Evolutionary conservation across 306 rosid genomes (phyloP).

Genomic region (Castanea crenata): DNA sequence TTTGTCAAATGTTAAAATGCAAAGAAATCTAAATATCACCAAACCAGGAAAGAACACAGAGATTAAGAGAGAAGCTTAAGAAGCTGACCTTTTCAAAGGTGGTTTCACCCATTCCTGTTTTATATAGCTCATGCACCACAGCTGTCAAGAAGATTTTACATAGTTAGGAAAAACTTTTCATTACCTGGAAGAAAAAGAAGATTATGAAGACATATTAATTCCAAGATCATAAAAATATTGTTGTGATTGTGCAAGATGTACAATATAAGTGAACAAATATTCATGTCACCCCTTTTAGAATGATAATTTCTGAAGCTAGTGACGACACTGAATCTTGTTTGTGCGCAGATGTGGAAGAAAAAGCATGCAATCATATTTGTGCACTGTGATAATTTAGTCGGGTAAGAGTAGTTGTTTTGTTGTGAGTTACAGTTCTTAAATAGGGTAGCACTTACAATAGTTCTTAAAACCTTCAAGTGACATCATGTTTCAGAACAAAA

Average conservation of each 20-base stretch:
- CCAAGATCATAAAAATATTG: constrained; percentile 6
- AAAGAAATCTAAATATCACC: no score
- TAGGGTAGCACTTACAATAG: not conserved
- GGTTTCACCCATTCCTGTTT: no score
- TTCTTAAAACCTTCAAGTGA: not conserved
- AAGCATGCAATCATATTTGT: constrained; percentile 5
- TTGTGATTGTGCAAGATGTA: constrained; percentile 9
- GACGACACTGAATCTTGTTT: constrained; percentile 12
- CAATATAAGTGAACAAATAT: constrained; percentile 1
- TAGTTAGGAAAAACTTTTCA: constrained; percentile 60
- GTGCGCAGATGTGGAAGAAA: constrained; percentile 1
- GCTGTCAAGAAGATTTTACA: no score
- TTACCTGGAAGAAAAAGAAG: constrained; percentile 50
- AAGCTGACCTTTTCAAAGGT: no score
- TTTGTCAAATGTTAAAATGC: no score
- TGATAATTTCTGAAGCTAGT: not conserved
- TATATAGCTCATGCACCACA: no score
- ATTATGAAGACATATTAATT: constrained; percentile 1
- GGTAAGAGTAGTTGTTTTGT: constrained; percentile 8
- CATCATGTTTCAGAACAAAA: no score
- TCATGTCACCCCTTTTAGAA: not conserved
- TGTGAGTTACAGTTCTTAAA: not conserved
- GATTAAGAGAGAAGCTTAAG: no score
- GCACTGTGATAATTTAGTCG: constrained; percentile 12
- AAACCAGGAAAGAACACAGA: no score